phyloP scores from a whole-genome alignment of 345 rosid species.

The Arabidopsis thaliana region TAIR10.1 NC_003075.7:2367501-2368000 shows the following conservation, averaged over 20 bases:
- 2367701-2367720: constrained; percentile 69
- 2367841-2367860: constrained; percentile 73
- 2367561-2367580: constrained; percentile 34
- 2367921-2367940: constrained; percentile 59
- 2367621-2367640: constrained; percentile 70
- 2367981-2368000: constrained; percentile 64
- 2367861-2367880: constrained; percentile 55
- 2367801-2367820: constrained; percentile 67
- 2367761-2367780: constrained; percentile 83
- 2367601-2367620: constrained; percentile 80
- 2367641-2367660: constrained; percentile 57
- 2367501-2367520: background rate
- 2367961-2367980: constrained; percentile 82
- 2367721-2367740: constrained; percentile 81
- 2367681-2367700: constrained; percentile 79
- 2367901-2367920: background rate
- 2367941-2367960: constrained; percentile 85
- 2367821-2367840: constrained; percentile 84
- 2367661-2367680: constrained; percentile 84
- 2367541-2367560: constrained; percentile 19
- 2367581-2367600: background rate
- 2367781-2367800: constrained; percentile 40
- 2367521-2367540: constrained; percentile 12
- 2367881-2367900: constrained; percentile 52
- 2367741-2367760: constrained; percentile 98